Evolutionary conservation across 179 eudicot genomes (phyloP), one percentile per base, ranked within the genome.

Genomic region (Nepenthes alata): DNA sequence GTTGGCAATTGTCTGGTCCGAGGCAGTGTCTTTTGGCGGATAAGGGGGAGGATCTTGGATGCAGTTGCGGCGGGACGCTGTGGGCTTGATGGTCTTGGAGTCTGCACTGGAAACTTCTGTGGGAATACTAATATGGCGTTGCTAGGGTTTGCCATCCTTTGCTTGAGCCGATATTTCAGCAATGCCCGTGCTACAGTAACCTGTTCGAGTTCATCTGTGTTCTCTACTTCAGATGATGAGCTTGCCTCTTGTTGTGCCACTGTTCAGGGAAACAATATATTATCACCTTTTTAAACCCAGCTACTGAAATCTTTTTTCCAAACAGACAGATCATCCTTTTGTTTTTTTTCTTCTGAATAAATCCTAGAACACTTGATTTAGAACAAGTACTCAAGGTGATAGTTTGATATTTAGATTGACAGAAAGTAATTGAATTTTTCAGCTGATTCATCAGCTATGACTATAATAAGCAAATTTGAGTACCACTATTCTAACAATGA

Each of bases 41-140:
- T 74, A 4, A 85, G 67, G 48, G 91, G 91, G 64, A 82, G 87
- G 58, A 85, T 80, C 66, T 82, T 82, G 61, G 90, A 85, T 68
- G 81, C 56, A 37, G 80, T 58, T 36, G 73, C 56, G 9, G 75
- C 69, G 56, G 81, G 70, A 14, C 76, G 72, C 51, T 73, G 81
- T 37, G 80, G 59, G 49, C 68, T 72, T 9, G 75, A 54, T 58
- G 81, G 74, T 61, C 80, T 72, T 48, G 77, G 78, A 60, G 67
- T 78, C 48, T 65, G 81, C 6, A 53, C 61, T 0, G 91, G 91
- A 51, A 74, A 80, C 65, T 63, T 74, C 12, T 63, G 59, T 53
- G 67, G 59, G 57, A 85, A 80, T n/a, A 83, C 75, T 11, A 80
- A 80, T 14, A 81, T 61, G 50, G 57, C 48, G 14, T 38, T 63